Evolutionary conservation across 768 basidiomycete species (phyloP).

Genomic region (Clavaria fumosa): DNA sequence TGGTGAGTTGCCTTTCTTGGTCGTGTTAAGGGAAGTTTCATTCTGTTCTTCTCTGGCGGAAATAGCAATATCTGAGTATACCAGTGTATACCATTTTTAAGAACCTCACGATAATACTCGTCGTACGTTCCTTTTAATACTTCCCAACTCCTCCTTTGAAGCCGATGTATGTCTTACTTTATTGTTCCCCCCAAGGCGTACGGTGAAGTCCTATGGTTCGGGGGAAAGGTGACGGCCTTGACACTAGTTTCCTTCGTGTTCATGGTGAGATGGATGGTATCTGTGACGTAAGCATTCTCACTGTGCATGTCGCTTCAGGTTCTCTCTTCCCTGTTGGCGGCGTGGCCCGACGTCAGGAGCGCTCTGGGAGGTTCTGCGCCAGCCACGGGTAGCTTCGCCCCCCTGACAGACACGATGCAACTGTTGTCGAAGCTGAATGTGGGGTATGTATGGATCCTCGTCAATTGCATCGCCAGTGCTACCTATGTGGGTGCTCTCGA

Average conservation of each 20-base stretch:
- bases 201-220: conserved; percentile 96
- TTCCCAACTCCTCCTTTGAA: too few species aligned
- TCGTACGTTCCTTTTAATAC: conserved; percentile 37
- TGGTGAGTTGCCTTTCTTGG: conserved; percentile 40
- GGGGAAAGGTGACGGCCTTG: conserved; percentile 71
- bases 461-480: conserved; percentile 83
- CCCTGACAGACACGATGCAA: conserved; percentile 27
- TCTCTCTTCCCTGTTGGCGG: conserved; percentile 88
- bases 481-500: conserved; percentile 53
- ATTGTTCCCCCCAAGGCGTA: conserved; percentile 48
- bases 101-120: conserved; percentile 97
- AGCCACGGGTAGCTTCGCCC: conserved; percentile 19
- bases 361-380: conserved; percentile 25
- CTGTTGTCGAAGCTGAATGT: conserved; percentile 42
- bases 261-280: conserved; percentile 46
- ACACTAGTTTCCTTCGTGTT: conserved; percentile 82
- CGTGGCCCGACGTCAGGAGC: conserved; percentile 74
- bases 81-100: conserved; percentile 99
- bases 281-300: not conserved
- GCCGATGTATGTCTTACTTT: conserved; percentile 1
- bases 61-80: conserved; percentile 90
- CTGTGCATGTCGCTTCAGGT: conserved; percentile 34
- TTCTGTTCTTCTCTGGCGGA: not conserved
- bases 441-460: conserved; percentile 94
- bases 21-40: not conserved